A percentile compares a stretch with the other conserved stretches of the same genome.
These are phyloP conservation scores for Mycogone perniciosa DNA, from an alignment of 2,329 filamentous ascomycete species.

Conservation along the genomic window DNA sequence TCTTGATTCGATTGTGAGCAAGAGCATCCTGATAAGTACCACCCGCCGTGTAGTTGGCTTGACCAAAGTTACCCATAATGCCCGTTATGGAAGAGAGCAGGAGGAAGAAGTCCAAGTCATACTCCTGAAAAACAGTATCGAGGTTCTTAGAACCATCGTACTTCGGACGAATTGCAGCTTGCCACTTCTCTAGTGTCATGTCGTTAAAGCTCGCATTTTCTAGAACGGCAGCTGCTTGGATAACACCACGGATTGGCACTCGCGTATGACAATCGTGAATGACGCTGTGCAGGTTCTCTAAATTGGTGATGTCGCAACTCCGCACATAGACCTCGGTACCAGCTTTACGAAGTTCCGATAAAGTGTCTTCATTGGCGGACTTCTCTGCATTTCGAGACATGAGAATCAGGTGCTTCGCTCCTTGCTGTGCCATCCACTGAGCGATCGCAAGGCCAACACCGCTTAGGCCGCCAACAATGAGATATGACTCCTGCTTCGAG, in stretches of 20 bases:
- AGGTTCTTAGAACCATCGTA: background rate
- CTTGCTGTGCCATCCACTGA: background rate
- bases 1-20: constrained; percentile 8
- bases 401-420: background rate
- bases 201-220: background rate
- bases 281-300: too few relatives aligned
- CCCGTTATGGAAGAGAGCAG: constrained; percentile 28
- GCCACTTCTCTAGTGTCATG: background rate
- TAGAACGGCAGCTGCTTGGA: background rate
- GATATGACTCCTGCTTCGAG: background rate
- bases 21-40: constrained; percentile 24
- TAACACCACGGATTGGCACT: background rate
- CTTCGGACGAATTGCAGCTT: background rate
- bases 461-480: background rate
- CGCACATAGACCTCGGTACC: too few relatives aligned
- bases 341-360: too few relatives aligned
- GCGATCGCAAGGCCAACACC: background rate
- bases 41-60: constrained; percentile 33
- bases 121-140: background rate
- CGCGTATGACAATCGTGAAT: too few relatives aligned
- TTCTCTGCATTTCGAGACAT: background rate
- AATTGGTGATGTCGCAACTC: too few relatives aligned
- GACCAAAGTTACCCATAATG: constrained; percentile 26
- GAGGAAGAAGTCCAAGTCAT: constrained; percentile 30
- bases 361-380: too few relatives aligned